Evolutionary conservation across 345 rosid genomes (phyloP).

Genomic region (Syzygium aromaticum): DNA sequence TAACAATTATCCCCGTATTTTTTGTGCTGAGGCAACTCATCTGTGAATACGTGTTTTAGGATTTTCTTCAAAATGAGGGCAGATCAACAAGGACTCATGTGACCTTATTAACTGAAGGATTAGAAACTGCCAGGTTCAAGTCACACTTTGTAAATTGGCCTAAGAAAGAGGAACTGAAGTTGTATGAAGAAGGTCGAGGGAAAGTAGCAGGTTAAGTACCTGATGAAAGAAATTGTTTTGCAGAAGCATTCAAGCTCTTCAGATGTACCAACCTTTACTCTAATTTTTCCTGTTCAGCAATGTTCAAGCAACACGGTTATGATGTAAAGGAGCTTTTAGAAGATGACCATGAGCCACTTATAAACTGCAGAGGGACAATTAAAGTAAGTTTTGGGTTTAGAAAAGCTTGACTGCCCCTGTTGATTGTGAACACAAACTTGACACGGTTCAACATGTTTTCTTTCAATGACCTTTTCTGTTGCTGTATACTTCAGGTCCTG

Average conservation of each 20-base stretch:
- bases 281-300: slow-evolving; percentile 30
- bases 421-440: background rate
- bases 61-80: slow-evolving; percentile 46
- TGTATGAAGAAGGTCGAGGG: slow-evolving; percentile 78
- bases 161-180: slow-evolving; percentile 36
- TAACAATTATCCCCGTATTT: background rate
- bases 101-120: slow-evolving; percentile 65
- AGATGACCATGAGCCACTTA: slow-evolving; percentile 35
- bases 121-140: slow-evolving; percentile 55
- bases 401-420: background rate
- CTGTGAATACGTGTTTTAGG: slow-evolving; percentile 22
- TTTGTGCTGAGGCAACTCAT: slow-evolving; percentile 5
- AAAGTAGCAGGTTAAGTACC: slow-evolving; percentile 73
- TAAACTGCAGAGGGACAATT: slow-evolving; percentile 49
- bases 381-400: slow-evolving; percentile 31
- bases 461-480: background rate
- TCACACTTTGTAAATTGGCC: slow-evolving; percentile 73
- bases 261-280: slow-evolving; percentile 5
- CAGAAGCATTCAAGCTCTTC: background rate
- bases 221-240: background rate
- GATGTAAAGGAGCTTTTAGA: slow-evolving; percentile 71
- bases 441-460: background rate
- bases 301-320: slow-evolving; percentile 71
- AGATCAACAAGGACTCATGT: slow-evolving; percentile 46
- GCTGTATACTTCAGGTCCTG: slow-evolving; percentile 53